These are phyloP conservation scores for Hygrophila difformis DNA, from an alignment of 257 asterid genomes.

Conservation along the genomic window DNA sequence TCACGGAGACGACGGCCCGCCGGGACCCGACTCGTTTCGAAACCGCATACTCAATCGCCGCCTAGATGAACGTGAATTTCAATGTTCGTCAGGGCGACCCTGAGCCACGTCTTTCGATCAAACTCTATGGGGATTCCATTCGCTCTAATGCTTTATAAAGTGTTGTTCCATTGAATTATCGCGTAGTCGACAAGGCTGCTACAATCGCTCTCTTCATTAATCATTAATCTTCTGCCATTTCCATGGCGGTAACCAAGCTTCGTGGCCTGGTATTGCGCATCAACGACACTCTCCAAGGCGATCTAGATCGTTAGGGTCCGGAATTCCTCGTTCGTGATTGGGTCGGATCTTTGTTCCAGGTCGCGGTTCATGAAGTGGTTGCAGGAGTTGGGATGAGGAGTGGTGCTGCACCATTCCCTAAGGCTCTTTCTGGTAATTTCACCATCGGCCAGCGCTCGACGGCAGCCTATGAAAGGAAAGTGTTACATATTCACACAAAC, in stretches of 20 bases:
- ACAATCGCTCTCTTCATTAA: conserved; percentile 40
- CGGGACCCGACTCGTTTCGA: conserved; percentile 26
- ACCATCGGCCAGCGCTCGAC: neutral
- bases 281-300: conserved; percentile 43
- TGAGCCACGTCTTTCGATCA: conserved; percentile 77
- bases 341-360: conserved; percentile 20
- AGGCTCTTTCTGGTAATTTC: conserved; percentile 21
- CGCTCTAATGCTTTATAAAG: conserved; percentile 23
- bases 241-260: conserved; percentile 15
- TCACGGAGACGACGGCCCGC: conserved; percentile 58
- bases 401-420: conserved; percentile 46
- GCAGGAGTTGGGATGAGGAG: conserved; percentile 65
- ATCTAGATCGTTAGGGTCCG: conserved; percentile 34
- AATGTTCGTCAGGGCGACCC: conserved; percentile 51
- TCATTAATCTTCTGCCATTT: conserved; percentile 20
- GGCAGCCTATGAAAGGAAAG: conserved; percentile 1
- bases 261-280: conserved; percentile 22
- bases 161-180: conserved; percentile 34
- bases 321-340: conserved; percentile 32
- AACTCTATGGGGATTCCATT: conserved; percentile 16
- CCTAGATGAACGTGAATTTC: conserved; percentile 59
- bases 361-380: conserved; percentile 27
- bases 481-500: too few species aligned
- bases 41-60: conserved; percentile 44
- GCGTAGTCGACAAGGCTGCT: conserved; percentile 39